Conservation (phyloP, 2,329 filamentous ascomycete species). For the Colletotrichum tanaceti region DNA sequence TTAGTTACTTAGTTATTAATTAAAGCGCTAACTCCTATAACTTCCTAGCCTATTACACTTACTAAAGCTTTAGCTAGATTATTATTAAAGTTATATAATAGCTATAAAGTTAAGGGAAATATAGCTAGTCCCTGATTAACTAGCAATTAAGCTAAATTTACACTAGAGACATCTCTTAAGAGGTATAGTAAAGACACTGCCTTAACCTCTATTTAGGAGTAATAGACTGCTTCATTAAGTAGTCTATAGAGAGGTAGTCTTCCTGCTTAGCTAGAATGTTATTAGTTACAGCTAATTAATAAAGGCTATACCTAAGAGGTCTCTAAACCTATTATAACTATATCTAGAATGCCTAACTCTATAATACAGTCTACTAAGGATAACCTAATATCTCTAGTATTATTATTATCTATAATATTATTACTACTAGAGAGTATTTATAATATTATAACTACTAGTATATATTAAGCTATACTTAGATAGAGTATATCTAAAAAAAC, state of each 20-base stretch:
- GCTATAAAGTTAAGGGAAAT: not conserved
- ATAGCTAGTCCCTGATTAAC: not conserved
- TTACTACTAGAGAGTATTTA: not conserved
- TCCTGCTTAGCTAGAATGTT: conserved; percentile 3
- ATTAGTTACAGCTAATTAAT: not conserved
- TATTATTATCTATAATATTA: not conserved
- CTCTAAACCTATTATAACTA: not conserved
- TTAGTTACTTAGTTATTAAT: not conserved
- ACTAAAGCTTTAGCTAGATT: not conserved
- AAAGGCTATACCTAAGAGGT: not conserved
- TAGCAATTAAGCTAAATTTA: not conserved
- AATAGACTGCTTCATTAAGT: not conserved
- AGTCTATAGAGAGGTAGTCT: not conserved
- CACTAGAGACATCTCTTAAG: not conserved
- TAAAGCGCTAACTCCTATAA: not conserved
- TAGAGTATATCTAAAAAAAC: not conserved
- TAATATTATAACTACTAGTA: not conserved
- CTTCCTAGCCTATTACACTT: not conserved
- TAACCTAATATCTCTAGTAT: not conserved
- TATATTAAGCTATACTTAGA: not conserved
- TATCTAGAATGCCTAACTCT: not conserved
- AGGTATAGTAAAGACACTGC: not conserved
- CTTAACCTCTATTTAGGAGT: not conserved
- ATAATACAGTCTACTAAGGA: conserved; percentile 6
- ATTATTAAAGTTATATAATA: not conserved